Conservation (phyloP, 257 asterid species). For the Solanum pinnatisectum region DNA sequence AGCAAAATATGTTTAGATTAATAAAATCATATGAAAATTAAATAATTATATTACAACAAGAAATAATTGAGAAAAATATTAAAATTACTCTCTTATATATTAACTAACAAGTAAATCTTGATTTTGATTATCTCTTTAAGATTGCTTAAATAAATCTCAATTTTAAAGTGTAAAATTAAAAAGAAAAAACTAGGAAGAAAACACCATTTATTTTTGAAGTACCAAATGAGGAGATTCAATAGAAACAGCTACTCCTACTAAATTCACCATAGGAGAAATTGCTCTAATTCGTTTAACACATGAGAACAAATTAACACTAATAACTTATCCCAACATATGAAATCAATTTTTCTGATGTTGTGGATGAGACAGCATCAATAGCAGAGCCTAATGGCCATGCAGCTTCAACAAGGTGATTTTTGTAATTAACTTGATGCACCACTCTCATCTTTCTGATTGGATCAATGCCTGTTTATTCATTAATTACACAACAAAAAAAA, state of each 20-base stretch:
- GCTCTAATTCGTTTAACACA: no score
- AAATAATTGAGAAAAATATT: no score
- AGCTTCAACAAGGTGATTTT: conserved; percentile 52
- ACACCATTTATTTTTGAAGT: not conserved
- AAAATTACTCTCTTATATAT: no score
- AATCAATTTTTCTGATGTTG: not conserved
- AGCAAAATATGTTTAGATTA: no score
- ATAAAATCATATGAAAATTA: no score
- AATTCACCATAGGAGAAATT: not conserved
- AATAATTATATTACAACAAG: no score
- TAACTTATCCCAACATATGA: not conserved
- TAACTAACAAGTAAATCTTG: not conserved
- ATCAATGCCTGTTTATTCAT: conserved; percentile 41
- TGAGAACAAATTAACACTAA: not conserved
- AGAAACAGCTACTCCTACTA: not conserved
- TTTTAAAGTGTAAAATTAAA: not conserved
- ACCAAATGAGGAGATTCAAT: not conserved
- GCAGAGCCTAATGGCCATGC: conserved; percentile 93
- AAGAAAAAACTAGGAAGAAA: no score
- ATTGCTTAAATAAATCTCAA: not conserved
- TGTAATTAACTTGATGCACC: conserved; percentile 48
- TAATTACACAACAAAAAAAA: not conserved
- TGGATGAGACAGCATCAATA: conserved; percentile 57
- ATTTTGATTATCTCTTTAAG: not conserved
- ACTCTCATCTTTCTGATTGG: conserved; percentile 50